Conservation (phyloP, 176 grass and related monocot species). For the Triticum aestivum region DNA sequence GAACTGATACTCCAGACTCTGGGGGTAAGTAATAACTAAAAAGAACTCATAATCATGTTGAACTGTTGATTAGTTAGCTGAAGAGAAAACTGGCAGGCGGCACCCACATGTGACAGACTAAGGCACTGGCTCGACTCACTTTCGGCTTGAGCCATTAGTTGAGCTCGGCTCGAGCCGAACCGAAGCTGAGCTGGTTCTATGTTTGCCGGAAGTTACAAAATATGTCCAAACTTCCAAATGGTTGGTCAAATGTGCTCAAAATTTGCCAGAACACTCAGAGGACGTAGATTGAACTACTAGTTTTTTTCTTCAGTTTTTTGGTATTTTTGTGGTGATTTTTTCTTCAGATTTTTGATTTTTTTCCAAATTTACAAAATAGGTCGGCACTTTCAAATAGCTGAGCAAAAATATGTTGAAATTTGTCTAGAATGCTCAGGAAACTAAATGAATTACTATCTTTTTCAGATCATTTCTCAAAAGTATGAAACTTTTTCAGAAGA, state of each 20-base stretch:
- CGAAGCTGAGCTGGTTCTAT: neutral
- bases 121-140: no score
- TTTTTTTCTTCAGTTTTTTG: neutral
- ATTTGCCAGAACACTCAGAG: no score
- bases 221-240: no score
- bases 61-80: no score
- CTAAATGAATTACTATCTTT: neutral
- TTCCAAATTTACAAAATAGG: neutral
- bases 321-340: neutral
- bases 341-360: neutral
- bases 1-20: no score
- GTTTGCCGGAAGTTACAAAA: neutral
- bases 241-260: no score
- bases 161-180: neutral
- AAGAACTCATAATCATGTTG: no score
- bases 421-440: neutral
- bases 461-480: neutral
- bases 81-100: no score
- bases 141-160: no score
- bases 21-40: no score
- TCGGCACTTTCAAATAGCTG: neutral
- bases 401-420: neutral
- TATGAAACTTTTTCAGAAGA: neutral
- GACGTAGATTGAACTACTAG: neutral
- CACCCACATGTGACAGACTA: no score